Conservation (phyloP, 1,139 yeast species). For the Magnusiomyces tetraspermus region DNA sequence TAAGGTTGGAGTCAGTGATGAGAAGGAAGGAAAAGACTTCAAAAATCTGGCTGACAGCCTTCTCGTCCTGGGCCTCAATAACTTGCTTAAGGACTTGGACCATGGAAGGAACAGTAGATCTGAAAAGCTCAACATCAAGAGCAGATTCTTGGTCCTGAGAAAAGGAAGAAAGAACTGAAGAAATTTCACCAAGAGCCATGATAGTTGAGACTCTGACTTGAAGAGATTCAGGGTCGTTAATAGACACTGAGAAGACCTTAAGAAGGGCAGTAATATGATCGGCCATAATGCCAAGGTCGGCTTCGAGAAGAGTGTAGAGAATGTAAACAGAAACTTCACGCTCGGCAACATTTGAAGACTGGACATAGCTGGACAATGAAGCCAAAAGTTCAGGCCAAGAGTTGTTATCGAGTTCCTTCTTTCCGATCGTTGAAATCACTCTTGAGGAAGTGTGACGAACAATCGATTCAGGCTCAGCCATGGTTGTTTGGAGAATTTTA, state of each 20-base stretch:
- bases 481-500: conserved; percentile 59
- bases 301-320: conserved; percentile 65
- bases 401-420: conserved; percentile 54
- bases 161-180: conserved; percentile 43
- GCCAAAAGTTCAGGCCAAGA: conserved; percentile 77
- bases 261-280: conserved; percentile 60
- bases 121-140: conserved; percentile 50
- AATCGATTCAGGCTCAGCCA: conserved; percentile 52
- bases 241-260: conserved; percentile 54
- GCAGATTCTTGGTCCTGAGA: conserved; percentile 28
- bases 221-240: conserved; percentile 52
- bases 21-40: conserved; percentile 77
- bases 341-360: conserved; percentile 46
- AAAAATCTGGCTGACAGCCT: conserved; percentile 65
- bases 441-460: conserved; percentile 87
- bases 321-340: conserved; percentile 84
- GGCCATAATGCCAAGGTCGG: conserved; percentile 52
- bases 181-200: conserved; percentile 68
- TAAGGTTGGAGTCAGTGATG: conserved; percentile 62
- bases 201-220: conserved; percentile 79
- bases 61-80: conserved; percentile 60
- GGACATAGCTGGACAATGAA: conserved; percentile 57
- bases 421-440: conserved; percentile 79
- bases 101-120: conserved; percentile 66
- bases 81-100: conserved; percentile 73